phyloP scores from a whole-genome alignment of 1,284 basidiomycete genomes.

The Psilocybe mexicana region DNA sequence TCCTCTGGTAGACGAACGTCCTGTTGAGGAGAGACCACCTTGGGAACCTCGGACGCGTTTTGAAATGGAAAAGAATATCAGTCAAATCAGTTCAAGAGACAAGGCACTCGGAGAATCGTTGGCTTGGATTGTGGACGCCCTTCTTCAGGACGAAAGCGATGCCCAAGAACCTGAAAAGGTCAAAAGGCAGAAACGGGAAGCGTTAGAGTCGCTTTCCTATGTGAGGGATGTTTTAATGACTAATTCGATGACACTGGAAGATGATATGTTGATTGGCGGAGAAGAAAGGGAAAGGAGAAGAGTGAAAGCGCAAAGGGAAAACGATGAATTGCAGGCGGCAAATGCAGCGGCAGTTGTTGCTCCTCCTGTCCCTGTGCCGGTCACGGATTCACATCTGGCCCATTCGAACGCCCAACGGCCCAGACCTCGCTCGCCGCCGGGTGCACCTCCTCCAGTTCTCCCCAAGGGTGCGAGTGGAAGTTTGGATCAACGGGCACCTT shows the following conservation, averaged over 20 bases:
- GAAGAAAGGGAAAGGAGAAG: slow-evolving; percentile 51
- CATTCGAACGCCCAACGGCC: slow-evolving; percentile 21
- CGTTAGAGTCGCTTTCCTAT: slow-evolving; percentile 72
- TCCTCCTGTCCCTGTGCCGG: slow-evolving; percentile 33
- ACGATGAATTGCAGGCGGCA: slow-evolving; percentile 19
- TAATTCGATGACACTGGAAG: slow-evolving; percentile 54
- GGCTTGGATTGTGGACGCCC: slow-evolving; percentile 67
- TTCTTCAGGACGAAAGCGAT: slow-evolving; percentile 58
- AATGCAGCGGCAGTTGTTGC: slow-evolving; percentile 25
- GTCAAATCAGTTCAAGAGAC: slow-evolving; percentile 52
- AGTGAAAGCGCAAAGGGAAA: slow-evolving; percentile 28
- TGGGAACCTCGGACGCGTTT: slow-evolving; percentile 67
- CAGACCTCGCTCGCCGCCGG: slow-evolving; percentile 18
- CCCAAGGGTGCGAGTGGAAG: slow-evolving; percentile 10
- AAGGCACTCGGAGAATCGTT: slow-evolving; percentile 66
- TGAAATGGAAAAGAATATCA: slow-evolving; percentile 66
- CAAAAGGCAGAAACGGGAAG: slow-evolving; percentile 57
- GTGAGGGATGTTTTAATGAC: slow-evolving; percentile 71
- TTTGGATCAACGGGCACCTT: slow-evolving; percentile 39
- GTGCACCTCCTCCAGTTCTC: slow-evolving; percentile 13
- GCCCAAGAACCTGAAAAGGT: slow-evolving; percentile 38
- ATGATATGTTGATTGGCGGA: slow-evolving; percentile 61
- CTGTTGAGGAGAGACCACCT: slow-evolving; percentile 54
- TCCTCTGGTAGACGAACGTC: slow-evolving; percentile 63
- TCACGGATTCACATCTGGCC: slow-evolving; percentile 32